phyloP scores from a whole-genome alignment of 192 early-diverging fungal species.

The Backusella tuberculispora region DNA sequence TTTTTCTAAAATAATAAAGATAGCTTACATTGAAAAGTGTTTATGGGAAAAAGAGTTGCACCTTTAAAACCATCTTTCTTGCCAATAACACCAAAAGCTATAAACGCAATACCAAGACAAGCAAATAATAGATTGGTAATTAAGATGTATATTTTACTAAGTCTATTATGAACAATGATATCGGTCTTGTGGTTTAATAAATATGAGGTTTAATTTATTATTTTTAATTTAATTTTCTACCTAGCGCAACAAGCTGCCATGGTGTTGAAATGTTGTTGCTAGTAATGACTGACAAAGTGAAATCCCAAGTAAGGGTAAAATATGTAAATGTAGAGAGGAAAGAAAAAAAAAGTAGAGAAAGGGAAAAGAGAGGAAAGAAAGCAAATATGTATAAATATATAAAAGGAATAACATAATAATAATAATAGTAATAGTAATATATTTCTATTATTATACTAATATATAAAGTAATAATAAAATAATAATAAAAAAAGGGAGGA shows the following conservation, averaged over 20 bases:
- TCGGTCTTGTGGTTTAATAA: background rate
- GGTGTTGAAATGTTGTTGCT: background rate
- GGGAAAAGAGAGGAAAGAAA: background rate
- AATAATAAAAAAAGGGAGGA: conserved; percentile 12
- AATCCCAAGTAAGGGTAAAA: background rate
- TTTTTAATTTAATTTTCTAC: conserved; percentile 2
- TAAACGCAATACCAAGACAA: conserved; percentile 30
- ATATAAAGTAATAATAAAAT: background rate
- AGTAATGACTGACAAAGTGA: background rate
- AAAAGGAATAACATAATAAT: conserved; percentile 5
- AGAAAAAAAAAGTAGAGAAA: background rate
- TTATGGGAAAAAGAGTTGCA: conserved; percentile 24
- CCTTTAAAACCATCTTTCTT: conserved; percentile 25
- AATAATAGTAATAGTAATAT: background rate
- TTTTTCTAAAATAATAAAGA: too few species aligned
- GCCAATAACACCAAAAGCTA: conserved; percentile 33
- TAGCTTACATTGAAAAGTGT: conserved; percentile 25
- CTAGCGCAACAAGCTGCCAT: conserved; percentile 22
- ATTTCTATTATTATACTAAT: background rate
- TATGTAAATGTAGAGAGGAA: background rate
- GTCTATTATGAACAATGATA: conserved; percentile 14
- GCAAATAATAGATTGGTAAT: conserved; percentile 34
- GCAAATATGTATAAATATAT: background rate
- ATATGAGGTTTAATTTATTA: background rate
- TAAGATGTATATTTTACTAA: conserved; percentile 38